Percentiles rank a stretch among this genome's conserved stretches.
Conservation (phyloP, 2,329 filamentous ascomycete genomes). For the Leptoxyphium fumago region DNA sequence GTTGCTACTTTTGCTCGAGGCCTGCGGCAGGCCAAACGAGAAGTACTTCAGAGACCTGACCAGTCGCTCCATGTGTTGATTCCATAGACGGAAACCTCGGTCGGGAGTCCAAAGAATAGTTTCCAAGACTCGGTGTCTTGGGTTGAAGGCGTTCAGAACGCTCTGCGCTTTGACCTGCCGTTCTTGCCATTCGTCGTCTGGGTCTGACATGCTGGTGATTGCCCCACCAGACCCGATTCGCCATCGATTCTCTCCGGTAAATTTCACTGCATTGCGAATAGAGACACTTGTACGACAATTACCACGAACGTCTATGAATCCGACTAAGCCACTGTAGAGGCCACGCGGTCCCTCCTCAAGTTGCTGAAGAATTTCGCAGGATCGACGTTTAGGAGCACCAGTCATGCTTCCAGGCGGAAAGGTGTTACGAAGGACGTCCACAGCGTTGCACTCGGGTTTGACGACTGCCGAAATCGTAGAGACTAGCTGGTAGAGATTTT, state of each 20-base stretch:
- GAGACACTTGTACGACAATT: constrained; percentile 83
- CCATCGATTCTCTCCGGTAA: constrained; percentile 56
- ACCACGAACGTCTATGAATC: constrained; percentile 77
- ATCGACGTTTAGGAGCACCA: constrained; percentile 84
- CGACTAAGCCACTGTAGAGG: constrained; percentile 77
- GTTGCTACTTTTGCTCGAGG: background rate
- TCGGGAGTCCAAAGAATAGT: background rate
- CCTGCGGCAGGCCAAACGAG: background rate
- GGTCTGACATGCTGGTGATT: constrained; percentile 69
- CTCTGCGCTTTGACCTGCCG: background rate
- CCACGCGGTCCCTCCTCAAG: constrained; percentile 57
- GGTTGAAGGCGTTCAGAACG: background rate
- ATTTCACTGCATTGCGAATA: constrained; percentile 67
- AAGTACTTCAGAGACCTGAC: background rate
- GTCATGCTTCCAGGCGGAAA: constrained; percentile 93
- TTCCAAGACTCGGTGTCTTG: background rate
- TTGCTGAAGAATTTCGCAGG: constrained; percentile 62
- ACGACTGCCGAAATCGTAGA: constrained; percentile 19
- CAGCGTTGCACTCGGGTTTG: constrained; percentile 5
- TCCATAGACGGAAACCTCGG: background rate
- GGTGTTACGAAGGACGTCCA: constrained; percentile 62
- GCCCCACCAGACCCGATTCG: constrained; percentile 80
- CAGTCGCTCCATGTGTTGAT: background rate
- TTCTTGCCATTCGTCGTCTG: constrained; percentile 73
- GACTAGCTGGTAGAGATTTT: constrained; percentile 81